phyloP scores from a whole-genome alignment of 1,284 basidiomycete species.

The Cutaneotrichosporon daszewskae region DNA sequence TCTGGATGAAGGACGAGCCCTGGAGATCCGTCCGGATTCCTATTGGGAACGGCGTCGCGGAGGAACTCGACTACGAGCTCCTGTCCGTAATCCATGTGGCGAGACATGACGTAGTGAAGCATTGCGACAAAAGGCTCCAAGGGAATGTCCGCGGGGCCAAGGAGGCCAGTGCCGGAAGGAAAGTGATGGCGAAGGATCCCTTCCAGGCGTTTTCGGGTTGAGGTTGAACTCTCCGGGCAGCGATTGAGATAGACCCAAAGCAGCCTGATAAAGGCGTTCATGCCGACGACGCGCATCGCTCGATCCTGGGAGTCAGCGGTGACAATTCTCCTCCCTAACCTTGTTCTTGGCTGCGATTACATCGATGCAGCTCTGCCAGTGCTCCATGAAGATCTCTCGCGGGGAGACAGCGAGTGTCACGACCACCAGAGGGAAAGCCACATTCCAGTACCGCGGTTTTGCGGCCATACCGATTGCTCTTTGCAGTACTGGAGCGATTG shows the following conservation, averaged over 20 bases:
- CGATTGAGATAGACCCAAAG: conserved; percentile 94
- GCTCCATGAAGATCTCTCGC: conserved; percentile 72
- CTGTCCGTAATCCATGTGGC: conserved; percentile 79
- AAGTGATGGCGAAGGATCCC: conserved; percentile 72
- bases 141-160: conserved; percentile 68
- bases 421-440: conserved; percentile 79
- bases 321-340: conserved; percentile 49
- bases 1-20: conserved; percentile 59
- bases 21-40: conserved; percentile 40
- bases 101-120: conserved; percentile 73
- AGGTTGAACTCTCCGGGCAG: conserved; percentile 76
- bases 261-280: conserved; percentile 78
- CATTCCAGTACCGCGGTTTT: conserved; percentile 86
- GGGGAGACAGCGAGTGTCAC: conserved; percentile 82
- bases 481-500: conserved; percentile 76
- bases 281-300: conserved; percentile 61
- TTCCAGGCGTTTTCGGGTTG: conserved; percentile 72
- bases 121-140: conserved; percentile 73
- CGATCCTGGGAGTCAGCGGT: conserved; percentile 60
- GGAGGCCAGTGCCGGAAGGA: conserved; percentile 59
- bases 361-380: conserved; percentile 73
- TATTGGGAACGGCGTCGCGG: conserved; percentile 56
- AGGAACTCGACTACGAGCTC: conserved; percentile 75
- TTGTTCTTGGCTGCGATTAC: conserved; percentile 68
- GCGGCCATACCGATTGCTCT: conserved; percentile 79